Evolutionary conservation across 257 asterid species (phyloP), one percentile per base, ranked within the genome.

Genomic region (Avicennia marina): DNA sequence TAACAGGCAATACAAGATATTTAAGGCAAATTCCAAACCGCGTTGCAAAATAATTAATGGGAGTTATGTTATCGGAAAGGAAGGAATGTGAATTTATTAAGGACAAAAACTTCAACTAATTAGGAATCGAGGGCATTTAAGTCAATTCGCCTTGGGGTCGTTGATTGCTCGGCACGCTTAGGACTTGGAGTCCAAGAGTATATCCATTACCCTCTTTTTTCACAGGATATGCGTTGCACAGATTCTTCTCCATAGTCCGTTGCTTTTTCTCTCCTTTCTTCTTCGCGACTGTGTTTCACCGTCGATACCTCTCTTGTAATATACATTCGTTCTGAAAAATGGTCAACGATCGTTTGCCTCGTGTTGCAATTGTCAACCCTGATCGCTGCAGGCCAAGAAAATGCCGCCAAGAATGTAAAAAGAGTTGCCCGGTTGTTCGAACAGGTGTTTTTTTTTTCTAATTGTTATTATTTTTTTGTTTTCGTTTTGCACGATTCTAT

Each of bases 311-410:
- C n/a, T n/a, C n/a, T n/a, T n/a, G n/a, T n/a, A n/a, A n/a, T 41
- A n/a, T 41, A n/a, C 46, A 17, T n/a, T 4, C 43, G 43, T 38
- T 1, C 4, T 15, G 6, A n/a, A 38, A 38, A 3, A 41, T 41
- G 46, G 8, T 7, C 16, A 41, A 41, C 46, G 46, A 41, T 41
- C 46, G 46, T 41, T 41, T 56, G 62, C 25, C 62, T 0, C 62
- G 51, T 22, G 41, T 56, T n/a, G 62, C 62, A 7, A 40, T 56
- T 8, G 51, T 40, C 33, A 56, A 18, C 17, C 18, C 62, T 6
- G 62, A 56, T 19, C 25, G 25, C 34, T 56, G 62, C 62, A 56
- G 41, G 62, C 62, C 62, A 11, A 56, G 25, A 17, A 56, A 56
- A 5, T 56, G 62, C 16, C 62, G 51, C 2, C 62, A 56, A 20